A percentile compares a stretch with the other conserved stretches of the same genome.
phyloP scores from a whole-genome alignment of 1,139 yeast species.

The Tardiomyces depauwii region DNA sequence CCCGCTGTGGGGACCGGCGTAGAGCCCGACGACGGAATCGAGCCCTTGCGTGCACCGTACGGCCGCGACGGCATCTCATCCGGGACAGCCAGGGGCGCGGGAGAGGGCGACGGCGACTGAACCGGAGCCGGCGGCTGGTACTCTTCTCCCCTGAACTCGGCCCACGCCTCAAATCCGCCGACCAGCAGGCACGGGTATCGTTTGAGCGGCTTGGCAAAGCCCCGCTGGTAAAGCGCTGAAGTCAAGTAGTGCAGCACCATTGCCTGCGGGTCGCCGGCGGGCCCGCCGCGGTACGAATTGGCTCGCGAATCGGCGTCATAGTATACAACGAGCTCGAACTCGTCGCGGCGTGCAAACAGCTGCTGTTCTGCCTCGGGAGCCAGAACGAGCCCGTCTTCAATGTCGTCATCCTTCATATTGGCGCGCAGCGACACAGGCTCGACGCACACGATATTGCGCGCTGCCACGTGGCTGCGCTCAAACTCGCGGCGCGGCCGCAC shows the following conservation, averaged over 20 bases:
- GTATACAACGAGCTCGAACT: constrained; percentile 49
- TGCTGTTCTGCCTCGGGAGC: constrained; percentile 43
- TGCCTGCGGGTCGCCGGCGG: constrained; percentile 3
- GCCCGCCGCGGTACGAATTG: constrained; percentile 1
- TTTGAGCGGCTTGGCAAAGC: constrained; percentile 36
- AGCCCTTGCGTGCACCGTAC: constrained; percentile 2
- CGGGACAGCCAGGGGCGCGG: constrained; percentile 6
- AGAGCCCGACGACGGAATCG: background rate
- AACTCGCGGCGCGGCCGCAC: constrained; percentile 49
- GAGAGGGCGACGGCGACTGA: background rate
- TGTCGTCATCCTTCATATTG: constrained; percentile 42
- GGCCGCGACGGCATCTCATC: constrained; percentile 16
- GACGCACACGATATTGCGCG: constrained; percentile 48
- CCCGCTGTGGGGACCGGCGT: background rate
- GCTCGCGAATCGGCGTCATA: constrained; percentile 34
- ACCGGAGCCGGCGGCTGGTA: background rate
- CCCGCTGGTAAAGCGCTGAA: constrained; percentile 27
- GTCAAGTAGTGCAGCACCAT: constrained; percentile 23
- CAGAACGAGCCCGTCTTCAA: constrained; percentile 46
- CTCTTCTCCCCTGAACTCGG: constrained; percentile 20
- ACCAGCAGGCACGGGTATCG: constrained; percentile 44
- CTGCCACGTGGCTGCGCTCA: constrained; percentile 47
- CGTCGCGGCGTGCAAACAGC: constrained; percentile 39
- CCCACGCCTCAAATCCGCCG: constrained; percentile 45
- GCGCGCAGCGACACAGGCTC: constrained; percentile 51